These are phyloP conservation scores for Lepidium didymum DNA, from an alignment of 345 rosid species.

Conservation along the genomic window DNA sequence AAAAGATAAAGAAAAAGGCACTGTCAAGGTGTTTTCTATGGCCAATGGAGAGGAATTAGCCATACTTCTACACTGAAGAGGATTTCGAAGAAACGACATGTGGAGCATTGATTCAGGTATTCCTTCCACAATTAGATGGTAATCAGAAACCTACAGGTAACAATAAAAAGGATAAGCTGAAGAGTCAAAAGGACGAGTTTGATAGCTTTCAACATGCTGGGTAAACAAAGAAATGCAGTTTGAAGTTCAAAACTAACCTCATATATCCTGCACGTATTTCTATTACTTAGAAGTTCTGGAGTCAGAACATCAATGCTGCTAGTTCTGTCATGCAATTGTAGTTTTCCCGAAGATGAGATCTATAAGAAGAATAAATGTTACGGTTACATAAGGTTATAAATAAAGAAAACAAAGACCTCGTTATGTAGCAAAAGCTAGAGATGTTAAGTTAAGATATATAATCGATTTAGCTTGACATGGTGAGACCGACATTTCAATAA, in stretches of 20 bases:
- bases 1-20: constrained; percentile 36
- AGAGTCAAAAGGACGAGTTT: background rate
- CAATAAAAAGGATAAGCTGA: background rate
- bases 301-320: constrained; percentile 61
- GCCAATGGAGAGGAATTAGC: constrained; percentile 30
- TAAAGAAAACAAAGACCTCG: background rate
- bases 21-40: constrained; percentile 31
- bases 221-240: constrained; percentile 10
- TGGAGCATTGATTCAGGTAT: constrained; percentile 33
- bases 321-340: constrained; percentile 68
- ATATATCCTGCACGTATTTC: constrained; percentile 39
- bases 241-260: constrained; percentile 43
- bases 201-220: constrained; percentile 1
- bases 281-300: constrained; percentile 58
- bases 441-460: background rate
- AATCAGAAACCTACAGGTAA: constrained; percentile 56
- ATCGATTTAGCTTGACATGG: background rate
- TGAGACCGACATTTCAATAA: constrained; percentile 1
- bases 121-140: constrained; percentile 49
- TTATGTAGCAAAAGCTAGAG: constrained; percentile 2
- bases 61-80: constrained; percentile 45
- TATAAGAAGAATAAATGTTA: constrained; percentile 15
- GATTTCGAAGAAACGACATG: constrained; percentile 20
- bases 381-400: background rate
- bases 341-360: constrained; percentile 66